Evolutionary conservation across 2,329 filamentous ascomycete genomes (phyloP).

Genomic region (Scedosporium boydii): DNA sequence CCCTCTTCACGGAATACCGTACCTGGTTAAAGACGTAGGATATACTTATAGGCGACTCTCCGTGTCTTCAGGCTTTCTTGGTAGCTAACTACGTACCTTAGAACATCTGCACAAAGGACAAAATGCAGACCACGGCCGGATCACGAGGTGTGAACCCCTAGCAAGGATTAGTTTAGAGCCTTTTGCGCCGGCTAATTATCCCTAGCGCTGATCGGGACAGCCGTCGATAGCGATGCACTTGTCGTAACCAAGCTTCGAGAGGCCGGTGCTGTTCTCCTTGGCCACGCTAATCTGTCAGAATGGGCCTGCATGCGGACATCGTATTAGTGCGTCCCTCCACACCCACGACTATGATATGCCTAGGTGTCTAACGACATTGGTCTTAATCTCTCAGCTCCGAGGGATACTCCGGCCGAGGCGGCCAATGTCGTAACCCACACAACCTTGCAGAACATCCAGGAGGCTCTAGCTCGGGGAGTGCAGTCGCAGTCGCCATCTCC

Average conservation of each 20-base stretch:
- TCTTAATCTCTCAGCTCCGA: slow-evolving; percentile 32
- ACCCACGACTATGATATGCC: background rate
- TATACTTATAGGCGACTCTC: background rate
- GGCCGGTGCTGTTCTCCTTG: slow-evolving; percentile 60
- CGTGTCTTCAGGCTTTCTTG: background rate
- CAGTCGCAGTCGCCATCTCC: slow-evolving; percentile 54
- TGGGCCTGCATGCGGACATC: slow-evolving; percentile 66
- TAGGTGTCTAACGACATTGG: background rate
- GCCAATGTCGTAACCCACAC: slow-evolving; percentile 56
- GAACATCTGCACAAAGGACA: slow-evolving; percentile 59
- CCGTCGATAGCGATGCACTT: slow-evolving; percentile 58
- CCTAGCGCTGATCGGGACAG: slow-evolving; percentile 54
- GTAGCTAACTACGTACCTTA: background rate
- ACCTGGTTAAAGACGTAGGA: slow-evolving; percentile 55
- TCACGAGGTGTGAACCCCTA: slow-evolving; percentile 19
- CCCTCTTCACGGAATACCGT: slow-evolving; percentile 66
- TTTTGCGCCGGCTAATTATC: background rate
- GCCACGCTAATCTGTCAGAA: slow-evolving; percentile 62
- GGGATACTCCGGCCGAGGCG: slow-evolving; percentile 55
- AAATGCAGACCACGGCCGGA: slow-evolving; percentile 66
- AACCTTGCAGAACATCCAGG: slow-evolving; percentile 61
- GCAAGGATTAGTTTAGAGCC: background rate
- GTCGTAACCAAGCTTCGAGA: slow-evolving; percentile 52
- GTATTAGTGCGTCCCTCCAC: slow-evolving; percentile 32
- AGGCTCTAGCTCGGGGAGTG: slow-evolving; percentile 59